Conservation (phyloP, 805 yeast species). For the Yamadazyma olivae region DNA sequence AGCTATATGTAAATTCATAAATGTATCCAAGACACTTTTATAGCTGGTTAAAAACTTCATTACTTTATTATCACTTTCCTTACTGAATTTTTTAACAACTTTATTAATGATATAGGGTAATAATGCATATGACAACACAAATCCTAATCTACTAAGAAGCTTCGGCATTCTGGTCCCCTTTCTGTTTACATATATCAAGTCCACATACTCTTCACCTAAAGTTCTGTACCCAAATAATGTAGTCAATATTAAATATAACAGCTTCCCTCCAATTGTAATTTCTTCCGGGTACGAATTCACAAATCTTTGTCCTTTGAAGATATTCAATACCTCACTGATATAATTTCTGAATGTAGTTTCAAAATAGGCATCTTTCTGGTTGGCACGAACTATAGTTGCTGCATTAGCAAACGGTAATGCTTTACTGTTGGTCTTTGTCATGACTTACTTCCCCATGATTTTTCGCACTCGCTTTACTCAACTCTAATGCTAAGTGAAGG, state of each 20-base stretch:
- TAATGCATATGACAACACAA: slow-evolving; percentile 56
- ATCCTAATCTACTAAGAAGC: slow-evolving; percentile 48
- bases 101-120: slow-evolving; percentile 54
- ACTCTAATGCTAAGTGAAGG: slow-evolving; percentile 49
- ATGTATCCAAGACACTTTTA: slow-evolving; percentile 45
- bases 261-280: slow-evolving; percentile 53
- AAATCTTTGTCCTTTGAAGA: slow-evolving; percentile 60
- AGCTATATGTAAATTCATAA: slow-evolving; percentile 72
- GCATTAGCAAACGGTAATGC: slow-evolving; percentile 74
- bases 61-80: slow-evolving; percentile 15
- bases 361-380: slow-evolving; percentile 83
- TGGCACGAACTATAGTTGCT: slow-evolving; percentile 86
- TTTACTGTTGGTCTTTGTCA: slow-evolving; percentile 10
- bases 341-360: slow-evolving; percentile 53
- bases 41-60: slow-evolving; percentile 33
- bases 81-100: slow-evolving; percentile 20
- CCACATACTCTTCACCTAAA: slow-evolving; percentile 92
- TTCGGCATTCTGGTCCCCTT: slow-evolving; percentile 51
- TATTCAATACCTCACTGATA: slow-evolving; percentile 53
- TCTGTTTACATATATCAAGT: slow-evolving; percentile 61
- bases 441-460: slow-evolving; percentile 1
- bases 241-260: slow-evolving; percentile 68
- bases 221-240: slow-evolving; percentile 77
- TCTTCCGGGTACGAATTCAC: slow-evolving; percentile 62
- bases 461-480: slow-evolving; percentile 24